These are phyloP conservation scores for Ambrosiella beaveri DNA, from an alignment of 2,329 filamentous ascomycete genomes.

Conservation along the genomic window DNA sequence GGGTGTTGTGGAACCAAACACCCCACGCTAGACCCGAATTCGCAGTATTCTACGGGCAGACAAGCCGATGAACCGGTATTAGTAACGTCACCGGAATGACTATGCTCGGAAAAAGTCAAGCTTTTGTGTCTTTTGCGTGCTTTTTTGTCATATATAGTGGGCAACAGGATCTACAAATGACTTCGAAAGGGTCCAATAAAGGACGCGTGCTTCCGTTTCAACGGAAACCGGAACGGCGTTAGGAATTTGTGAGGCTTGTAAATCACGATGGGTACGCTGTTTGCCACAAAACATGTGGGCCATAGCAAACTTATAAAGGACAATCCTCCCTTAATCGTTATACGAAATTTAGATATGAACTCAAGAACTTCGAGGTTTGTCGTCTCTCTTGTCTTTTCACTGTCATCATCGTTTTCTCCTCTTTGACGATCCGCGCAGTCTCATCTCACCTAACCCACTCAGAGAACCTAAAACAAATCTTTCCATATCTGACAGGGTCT, in stretches of 20 bases:
- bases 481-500: background rate
- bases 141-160: no score
- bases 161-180: no score
- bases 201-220: background rate
- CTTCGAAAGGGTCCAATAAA: background rate
- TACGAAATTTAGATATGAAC: background rate
- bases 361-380: background rate
- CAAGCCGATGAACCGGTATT: background rate
- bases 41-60: background rate
- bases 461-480: background rate
- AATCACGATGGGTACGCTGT: background rate
- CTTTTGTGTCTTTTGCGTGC: background rate
- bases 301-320: background rate
- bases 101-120: background rate
- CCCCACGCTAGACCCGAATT: background rate
- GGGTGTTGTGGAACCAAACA: background rate
- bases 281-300: no score
- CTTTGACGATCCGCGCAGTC: background rate
- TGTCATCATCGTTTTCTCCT: background rate
- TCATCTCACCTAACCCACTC: background rate
- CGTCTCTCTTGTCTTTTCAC: background rate
- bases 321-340: background rate
- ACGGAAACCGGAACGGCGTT: background rate
- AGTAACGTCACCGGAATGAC: background rate
- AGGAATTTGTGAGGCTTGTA: background rate